Evolutionary conservation across 2,329 filamentous ascomycete species (phyloP), one percentile per base, ranked within the genome.

Genomic region (Alternaria panax): DNA sequence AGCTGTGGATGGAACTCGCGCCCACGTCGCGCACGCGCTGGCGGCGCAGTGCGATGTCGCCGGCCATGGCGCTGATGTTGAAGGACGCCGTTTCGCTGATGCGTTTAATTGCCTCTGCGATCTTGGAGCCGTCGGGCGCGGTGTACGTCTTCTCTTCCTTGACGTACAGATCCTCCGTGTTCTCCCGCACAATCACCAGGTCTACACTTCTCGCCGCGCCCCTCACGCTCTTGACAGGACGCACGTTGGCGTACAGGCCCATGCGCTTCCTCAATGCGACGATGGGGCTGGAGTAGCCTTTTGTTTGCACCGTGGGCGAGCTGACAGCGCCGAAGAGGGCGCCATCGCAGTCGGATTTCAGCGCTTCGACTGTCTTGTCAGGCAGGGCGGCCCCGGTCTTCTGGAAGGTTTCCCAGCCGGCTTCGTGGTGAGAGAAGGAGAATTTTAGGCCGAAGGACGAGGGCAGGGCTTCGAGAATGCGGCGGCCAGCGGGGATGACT

Each of bases 91-190:
- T 89, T 80, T 96, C 89, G 12, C 91, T 92, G 75, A 99, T 99
- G 74, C 94, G 91, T 87, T 99, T 99, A 82, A 98, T 94, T 46
- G 95, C 95, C 83, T 98, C 94, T 65, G 95, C 94, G 58, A 98
- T 91, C 82, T 92, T 93, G 79, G 84, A 85, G 60, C 92, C 86
- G 63, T 92, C 86, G 34, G 89, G 84, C 30, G 86, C 88, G 54
- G 92, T 87, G 77, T 87, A 90, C 22, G 93, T 97, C 79, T 85
- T 90, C 84, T 99, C 95, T 79, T 98, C 91, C 84, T 98, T 98
- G 72, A 99, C 94, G 81, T 97, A 97, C 40, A 99, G 86, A 79
- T 99, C 95, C 83, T 99, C 95, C 30, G 95, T 99, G 84, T 99
- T 99, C 82, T 99, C 95, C 67, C 95, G 92, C 55, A 98, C 95